phyloP scores from a whole-genome alignment of 345 rosid genomes.

The Chamaenerion angustifolium region DNA sequence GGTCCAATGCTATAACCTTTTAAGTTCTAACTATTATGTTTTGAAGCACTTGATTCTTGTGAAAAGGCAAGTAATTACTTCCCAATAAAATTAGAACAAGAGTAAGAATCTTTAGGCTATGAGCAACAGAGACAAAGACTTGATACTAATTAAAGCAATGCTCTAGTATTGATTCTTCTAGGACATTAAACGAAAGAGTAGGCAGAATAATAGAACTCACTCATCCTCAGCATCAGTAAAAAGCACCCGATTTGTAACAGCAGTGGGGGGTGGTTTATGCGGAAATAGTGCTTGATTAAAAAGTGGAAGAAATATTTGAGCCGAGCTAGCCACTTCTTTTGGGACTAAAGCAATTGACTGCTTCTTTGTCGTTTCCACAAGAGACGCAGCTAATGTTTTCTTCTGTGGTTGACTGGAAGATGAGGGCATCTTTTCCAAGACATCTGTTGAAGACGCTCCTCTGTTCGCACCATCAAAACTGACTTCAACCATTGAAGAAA shows the following conservation, averaged over 20 bases:
- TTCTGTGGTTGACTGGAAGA: conserved; percentile 35
- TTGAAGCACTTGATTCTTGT: no score
- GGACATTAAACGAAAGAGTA: not conserved
- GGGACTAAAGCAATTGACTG: conserved; percentile 79
- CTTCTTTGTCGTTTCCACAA: conserved; percentile 72
- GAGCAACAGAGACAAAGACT: no score
- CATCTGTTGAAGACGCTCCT: conserved; percentile 15
- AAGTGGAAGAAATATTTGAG: conserved; percentile 42
- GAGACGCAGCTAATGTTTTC: conserved; percentile 73
- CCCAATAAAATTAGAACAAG: no score
- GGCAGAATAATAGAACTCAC: conserved; percentile 29
- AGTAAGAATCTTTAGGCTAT: no score
- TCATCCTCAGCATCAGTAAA: conserved; percentile 95
- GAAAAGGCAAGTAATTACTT: no score
- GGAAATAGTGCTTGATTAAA: conserved; percentile 70
- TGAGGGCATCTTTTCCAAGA: conserved; percentile 14
- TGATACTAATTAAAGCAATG: no score
- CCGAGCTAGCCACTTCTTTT: conserved; percentile 62
- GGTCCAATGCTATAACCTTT: not conserved
- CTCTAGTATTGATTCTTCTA: no score
- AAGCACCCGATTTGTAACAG: conserved; percentile 70
- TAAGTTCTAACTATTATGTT: not conserved
- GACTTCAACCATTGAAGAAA: conserved; percentile 20
- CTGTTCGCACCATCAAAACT: conserved; percentile 22
- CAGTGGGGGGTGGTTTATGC: conserved; percentile 68